Evolutionary conservation across 257 asterid species (phyloP).

Genomic region (Solanum bulbocastanum): DNA sequence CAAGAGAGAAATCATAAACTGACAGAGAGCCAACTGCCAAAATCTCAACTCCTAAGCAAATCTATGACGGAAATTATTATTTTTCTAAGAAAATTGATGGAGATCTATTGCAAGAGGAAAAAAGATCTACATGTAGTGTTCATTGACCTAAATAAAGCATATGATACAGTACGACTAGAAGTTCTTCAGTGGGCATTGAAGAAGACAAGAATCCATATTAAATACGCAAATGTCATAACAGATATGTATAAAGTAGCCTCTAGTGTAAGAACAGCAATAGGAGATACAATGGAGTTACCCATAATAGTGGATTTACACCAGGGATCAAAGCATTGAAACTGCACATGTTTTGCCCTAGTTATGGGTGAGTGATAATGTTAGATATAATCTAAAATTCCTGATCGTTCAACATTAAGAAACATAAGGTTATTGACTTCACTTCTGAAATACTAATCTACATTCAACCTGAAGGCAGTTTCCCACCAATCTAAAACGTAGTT

Average conservation of each 20-base stretch:
- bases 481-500: not conserved
- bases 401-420: not conserved
- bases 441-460: not conserved
- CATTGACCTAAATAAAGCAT: not conserved
- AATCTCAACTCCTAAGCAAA: not conserved
- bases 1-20: not conserved
- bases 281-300: not conserved
- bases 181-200: not conserved
- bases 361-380: not conserved
- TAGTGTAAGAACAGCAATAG: not conserved
- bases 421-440: not conserved
- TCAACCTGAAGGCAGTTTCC: not conserved
- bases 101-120: not conserved
- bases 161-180: not conserved
- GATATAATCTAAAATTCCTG: not conserved
- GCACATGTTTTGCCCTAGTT: not conserved
- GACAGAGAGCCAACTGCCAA: not conserved
- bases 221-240: not conserved
- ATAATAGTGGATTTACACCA: not conserved
- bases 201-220: not conserved
- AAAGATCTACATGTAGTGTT: not conserved
- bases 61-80: not conserved
- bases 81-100: not conserved
- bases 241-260: not conserved
- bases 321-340: not conserved